Conservation (phyloP, 75 land plant species). For the Chamaecyparis obtusa region DNA sequence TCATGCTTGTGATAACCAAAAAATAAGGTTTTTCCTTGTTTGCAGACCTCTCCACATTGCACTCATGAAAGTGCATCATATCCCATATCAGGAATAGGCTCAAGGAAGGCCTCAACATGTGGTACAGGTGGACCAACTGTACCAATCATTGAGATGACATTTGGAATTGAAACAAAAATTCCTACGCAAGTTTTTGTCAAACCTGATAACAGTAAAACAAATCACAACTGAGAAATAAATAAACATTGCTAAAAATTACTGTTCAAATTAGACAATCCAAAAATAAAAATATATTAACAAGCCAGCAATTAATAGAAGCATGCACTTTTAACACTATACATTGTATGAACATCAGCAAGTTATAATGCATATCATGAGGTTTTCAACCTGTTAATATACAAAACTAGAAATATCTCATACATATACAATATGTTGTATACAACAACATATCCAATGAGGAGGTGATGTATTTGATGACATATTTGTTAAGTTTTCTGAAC, state of each 20-base stretch:
- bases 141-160: constrained; percentile 79
- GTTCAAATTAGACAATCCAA: constrained; percentile 5
- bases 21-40: constrained; percentile 82
- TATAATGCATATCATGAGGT: background rate
- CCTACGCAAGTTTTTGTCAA: constrained; percentile 98
- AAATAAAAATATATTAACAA: background rate
- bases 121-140: constrained; percentile 97
- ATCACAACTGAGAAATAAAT: background rate
- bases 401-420: background rate
- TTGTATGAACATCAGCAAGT: background rate
- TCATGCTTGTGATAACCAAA: constrained; percentile 95
- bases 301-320: background rate
- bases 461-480: background rate
- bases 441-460: background rate
- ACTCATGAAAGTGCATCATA: constrained; percentile 82
- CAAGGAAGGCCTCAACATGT: constrained; percentile 83
- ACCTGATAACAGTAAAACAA: constrained; percentile 40
- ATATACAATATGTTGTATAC: background rate
- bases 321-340: background rate
- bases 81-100: constrained; percentile 97
- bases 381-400: background rate
- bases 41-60: constrained; percentile 90
- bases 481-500: too few relatives aligned
- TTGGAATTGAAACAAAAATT: constrained; percentile 87
- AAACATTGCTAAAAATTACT: background rate